Evolutionary conservation across 1,284 basidiomycete species (phyloP), one percentile per base, ranked within the genome.

Genomic region (Ustilago esculenta): DNA sequence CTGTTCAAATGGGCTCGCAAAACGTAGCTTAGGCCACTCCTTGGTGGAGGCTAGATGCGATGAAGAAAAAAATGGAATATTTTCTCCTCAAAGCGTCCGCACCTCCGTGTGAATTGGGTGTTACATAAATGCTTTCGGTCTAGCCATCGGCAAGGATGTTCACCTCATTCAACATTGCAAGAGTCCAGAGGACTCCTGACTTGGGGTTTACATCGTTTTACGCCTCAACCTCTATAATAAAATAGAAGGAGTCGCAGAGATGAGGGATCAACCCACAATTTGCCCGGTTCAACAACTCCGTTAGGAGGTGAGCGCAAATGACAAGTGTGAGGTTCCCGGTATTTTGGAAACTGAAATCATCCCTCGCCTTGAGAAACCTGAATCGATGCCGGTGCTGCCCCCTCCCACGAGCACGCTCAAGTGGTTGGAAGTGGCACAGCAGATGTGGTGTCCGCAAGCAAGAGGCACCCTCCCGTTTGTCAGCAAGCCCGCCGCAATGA

Each of bases 31-130:
- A 39, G 36, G 36, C 36, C 36, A 39, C 14, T 20, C 36, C 36
- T 39, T 39, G 36, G 36, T 39, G 36, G 36, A 39, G 36, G 36
- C 36, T 39, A 39, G 36, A 39, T 39, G 5, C 36, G 36, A 39
- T 39, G n/a, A n/a, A n/a, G n/a, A n/a, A n/a, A n/a, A n/a, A n/a
- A n/a, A n/a, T n/a, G n/a, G n/a, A n/a, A n/a, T n/a, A n/a, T n/a
- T n/a, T n/a, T n/a, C n/a, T n/a, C n/a, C n/a, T n/a, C n/a, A n/a
- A n/a, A n/a, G n/a, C n/a, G n/a, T n/a, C n/a, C n/a, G n/a, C n/a
- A n/a, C n/a, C n/a, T n/a, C n/a, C n/a, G n/a, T n/a, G n/a, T n/a
- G n/a, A n/a, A n/a, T 39, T 18, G 14, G 36, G n/a, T 39, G 20
- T 39, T 21, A 18, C 36, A 39, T 39, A 39, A 39, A 39, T n/a